Conservation (phyloP, 345 rosid species). For the Combretum micranthum region DNA sequence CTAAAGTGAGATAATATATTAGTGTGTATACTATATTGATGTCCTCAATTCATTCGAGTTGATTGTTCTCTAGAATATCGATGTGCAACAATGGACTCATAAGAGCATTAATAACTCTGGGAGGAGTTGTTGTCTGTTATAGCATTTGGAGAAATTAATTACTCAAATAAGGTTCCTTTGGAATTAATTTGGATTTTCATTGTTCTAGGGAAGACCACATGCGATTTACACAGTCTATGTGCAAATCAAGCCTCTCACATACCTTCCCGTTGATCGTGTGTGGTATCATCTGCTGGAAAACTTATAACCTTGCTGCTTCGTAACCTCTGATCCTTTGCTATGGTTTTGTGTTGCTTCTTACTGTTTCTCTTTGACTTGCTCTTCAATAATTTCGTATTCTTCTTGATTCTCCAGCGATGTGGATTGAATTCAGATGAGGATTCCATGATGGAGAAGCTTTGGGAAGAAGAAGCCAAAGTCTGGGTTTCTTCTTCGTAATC, state of each 20-base stretch:
- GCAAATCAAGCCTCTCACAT: constrained; percentile 58
- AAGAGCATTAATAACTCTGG: no score
- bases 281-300: constrained; percentile 50
- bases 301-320: constrained; percentile 52
- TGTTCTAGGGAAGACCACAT: no score
- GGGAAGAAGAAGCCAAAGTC: constrained; percentile 47
- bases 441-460: constrained; percentile 57
- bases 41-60: no score
- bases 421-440: constrained; percentile 32
- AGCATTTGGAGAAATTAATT: no score
- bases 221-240: no score
- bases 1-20: no score
- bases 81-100: no score
- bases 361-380: not conserved
- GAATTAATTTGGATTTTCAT: no score
- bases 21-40: no score
- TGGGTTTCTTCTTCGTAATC: constrained; percentile 39
- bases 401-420: constrained; percentile 22
- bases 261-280: constrained; percentile 50
- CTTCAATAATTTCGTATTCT: not conserved
- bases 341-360: constrained; percentile 13
- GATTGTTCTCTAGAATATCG: no score
- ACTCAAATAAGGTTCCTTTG: no score
- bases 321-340: constrained; percentile 4
- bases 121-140: no score